Base-by-base conservation (phyloP, 164 flowering plant species). In the Kalanchoe fedtschenkoi region DNA sequence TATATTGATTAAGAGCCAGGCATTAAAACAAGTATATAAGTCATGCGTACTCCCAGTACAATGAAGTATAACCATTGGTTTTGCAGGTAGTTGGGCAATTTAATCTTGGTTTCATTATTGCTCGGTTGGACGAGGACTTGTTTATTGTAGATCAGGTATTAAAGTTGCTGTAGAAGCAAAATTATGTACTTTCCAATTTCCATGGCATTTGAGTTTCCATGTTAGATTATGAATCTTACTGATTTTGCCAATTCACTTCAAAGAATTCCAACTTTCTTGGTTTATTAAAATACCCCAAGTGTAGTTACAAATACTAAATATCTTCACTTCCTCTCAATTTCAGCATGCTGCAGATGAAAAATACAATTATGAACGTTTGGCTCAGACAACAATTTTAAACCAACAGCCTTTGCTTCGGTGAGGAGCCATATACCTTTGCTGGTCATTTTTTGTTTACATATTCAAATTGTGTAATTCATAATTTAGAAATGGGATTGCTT, bases 281-380 rank as follows among this genome's bases (percentile, higher is more conserved):
- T 29, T 47, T 30, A 6, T 60, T 29, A 16, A 22, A 13, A 24
- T 60, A 32, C 30, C 37, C 9, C 21, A 0, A 33, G 29, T 21
- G 54, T 24, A 44, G 47, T 29, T 3, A 30, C 16, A 26, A 2
- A 19, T 42, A 17, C 26, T 21, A 19, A 5, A 11, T 7, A 44
- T 59, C 65, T 38, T 66, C 15, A 58, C 41, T 42, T 7, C 67
- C 61, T 66, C 17, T 66, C 54, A 68, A 7, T 62, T 75, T 62
- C 89, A 92, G 98, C 98, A 92, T 84, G 98, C 98, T 65, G 98
- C 98, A 70, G 98, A 92, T 81, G 98, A 92, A 81, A 92, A 92
- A 73, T 87, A 80, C 80, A 92, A 92, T 73, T 92, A 77, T 77
- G 98, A 89, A 76, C 80, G 78, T 39, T 68, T 92, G 55, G 76